Conservation (phyloP, 2,329 filamentous ascomycete genomes). For the Fusarium gaditjirri region DNA sequence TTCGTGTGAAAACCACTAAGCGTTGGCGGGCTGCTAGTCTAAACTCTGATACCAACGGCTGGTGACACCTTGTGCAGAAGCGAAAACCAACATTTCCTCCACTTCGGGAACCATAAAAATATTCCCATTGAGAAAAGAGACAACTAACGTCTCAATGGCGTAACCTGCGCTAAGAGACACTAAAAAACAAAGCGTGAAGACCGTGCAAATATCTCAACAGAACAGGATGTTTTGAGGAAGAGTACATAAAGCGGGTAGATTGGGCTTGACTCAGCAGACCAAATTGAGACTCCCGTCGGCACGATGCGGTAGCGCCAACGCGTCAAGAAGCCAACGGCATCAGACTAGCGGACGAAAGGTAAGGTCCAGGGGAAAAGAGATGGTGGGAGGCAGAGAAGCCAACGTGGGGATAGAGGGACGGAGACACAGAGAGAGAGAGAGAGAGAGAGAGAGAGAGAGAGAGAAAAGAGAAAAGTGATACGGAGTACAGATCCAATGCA, state of each 20-base stretch:
- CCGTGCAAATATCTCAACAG: background rate
- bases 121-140: conserved; percentile 33
- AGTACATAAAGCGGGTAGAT: background rate
- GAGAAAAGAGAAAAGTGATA: conserved; percentile 4
- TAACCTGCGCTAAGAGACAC: background rate
- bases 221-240: too few relatives aligned
- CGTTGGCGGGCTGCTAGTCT: conserved; percentile 12
- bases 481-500: background rate
- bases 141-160: conserved; percentile 17
- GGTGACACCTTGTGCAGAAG: background rate
- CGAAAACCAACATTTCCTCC: background rate
- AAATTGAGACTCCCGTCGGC: background rate
- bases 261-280: background rate
- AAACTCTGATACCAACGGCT: conserved; percentile 13
- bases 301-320: conserved; percentile 1
- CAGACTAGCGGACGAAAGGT: conserved; percentile 3
- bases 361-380: conserved; percentile 7
- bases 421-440: too few relatives aligned
- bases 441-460: background rate
- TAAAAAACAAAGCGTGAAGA: background rate
- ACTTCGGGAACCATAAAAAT: background rate
- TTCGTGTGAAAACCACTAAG: background rate
- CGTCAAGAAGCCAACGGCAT: background rate
- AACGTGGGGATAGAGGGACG: conserved; percentile 3
- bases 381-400: conserved; percentile 20